Evolutionary conservation across 1,284 basidiomycete species (phyloP), one percentile per base, ranked within the genome.

Genomic region (Fistulinella cinereoalba): DNA sequence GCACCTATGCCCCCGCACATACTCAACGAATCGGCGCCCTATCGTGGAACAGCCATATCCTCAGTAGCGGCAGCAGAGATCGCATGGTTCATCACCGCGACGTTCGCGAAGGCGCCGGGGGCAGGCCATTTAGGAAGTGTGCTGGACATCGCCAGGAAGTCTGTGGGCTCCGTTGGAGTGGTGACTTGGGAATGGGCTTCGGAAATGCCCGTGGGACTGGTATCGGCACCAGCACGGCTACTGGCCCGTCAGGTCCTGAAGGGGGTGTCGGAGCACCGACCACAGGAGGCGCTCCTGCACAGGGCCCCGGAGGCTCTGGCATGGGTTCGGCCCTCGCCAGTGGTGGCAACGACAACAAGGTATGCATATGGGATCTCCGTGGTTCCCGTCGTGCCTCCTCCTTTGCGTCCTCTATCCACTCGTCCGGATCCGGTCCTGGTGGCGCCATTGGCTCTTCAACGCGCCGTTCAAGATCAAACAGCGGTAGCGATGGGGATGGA

Each of bases 271-370:
- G 57, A 32, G 49, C 48, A 2, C 55, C 62, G 1, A 61, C 46
- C 21, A 31, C 47, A 3, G 58, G 62, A 37, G 58, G 58, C n/a
- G 60, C 47, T 13, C 52, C 55, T 3, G 64, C 53, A 13, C 60
- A 57, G 38, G 61, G 47, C 29, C 62, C 56, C 0, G 61, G 55
- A 42, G 64, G 61, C 23, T 64, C 55, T 63, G 69, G 25, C 70
- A 76, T 43, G 74, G 63, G 76, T 6, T 85, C 87, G 43, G 85
- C 83, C 55, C 79, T 99, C 2, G 96, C 96, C 4, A 93, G 89
- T 52, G 96, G 97, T 1, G 96, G 96, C 0, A 99, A 99, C 68
- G 97, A 99, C 71, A 99, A 99, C 71, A 96, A 97, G 71, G 87
- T 99, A 9, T 93, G 92, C 58, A 92, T 99, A 45, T 99, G 96